phyloP scores from a whole-genome alignment of 176 grass and related monocot genomes.

The Lolium multiflorum region DNA sequence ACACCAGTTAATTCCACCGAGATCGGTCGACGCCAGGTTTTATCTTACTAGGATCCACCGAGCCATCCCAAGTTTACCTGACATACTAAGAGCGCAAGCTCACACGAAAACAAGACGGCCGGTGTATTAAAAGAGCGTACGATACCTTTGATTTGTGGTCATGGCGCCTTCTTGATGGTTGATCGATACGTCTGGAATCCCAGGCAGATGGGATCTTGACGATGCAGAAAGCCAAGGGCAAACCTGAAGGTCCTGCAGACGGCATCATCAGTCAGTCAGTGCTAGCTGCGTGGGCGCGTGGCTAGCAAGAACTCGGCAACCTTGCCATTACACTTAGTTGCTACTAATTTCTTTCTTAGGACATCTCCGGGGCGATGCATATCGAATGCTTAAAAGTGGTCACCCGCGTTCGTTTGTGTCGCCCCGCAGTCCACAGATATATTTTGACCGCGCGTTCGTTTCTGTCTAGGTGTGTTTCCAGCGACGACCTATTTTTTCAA shows the following conservation, averaged over 20 bases:
- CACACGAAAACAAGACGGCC: constrained; percentile 7
- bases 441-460: too few relatives aligned
- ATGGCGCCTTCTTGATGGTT: neutral
- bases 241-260: neutral
- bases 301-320: neutral
- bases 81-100: neutral
- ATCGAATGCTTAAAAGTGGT: too few relatives aligned
- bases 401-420: too few relatives aligned
- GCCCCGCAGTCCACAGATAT: too few relatives aligned
- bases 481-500: too few relatives aligned
- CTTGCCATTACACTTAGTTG: neutral
- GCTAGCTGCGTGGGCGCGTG: constrained; percentile 9
- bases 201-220: neutral
- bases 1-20: constrained; percentile 23
- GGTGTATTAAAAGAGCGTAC: neutral
- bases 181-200: neutral
- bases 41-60: too few relatives aligned
- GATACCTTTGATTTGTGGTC: neutral
- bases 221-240: neutral
- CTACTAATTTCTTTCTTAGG: neutral
- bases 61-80: too few relatives aligned
- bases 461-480: too few relatives aligned
- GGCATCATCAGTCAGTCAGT: neutral
- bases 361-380: too few relatives aligned
- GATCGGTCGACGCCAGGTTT: too few relatives aligned